These are phyloP conservation scores for Lactarius hatsudake DNA, from an alignment of 768 basidiomycete genomes.

Conservation along the genomic window DNA sequence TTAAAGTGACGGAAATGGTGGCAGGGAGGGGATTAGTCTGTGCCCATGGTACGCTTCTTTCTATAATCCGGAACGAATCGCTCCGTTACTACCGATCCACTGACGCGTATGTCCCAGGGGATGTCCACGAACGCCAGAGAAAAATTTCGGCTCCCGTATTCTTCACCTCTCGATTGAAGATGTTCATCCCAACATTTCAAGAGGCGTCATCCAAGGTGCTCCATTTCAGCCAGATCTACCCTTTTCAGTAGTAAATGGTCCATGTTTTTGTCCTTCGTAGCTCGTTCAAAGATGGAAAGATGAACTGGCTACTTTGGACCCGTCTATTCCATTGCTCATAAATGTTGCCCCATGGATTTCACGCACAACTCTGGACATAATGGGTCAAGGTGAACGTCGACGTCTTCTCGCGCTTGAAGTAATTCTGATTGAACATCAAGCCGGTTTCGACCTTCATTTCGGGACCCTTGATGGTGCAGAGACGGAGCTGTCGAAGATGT, in stretches of 20 bases:
- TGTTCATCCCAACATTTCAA: constrained; percentile 30
- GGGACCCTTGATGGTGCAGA: constrained; percentile 29
- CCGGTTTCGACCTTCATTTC: constrained; percentile 32
- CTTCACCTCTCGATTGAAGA: constrained; percentile 28
- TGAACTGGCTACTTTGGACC: constrained; percentile 14
- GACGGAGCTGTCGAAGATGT: constrained; percentile 28
- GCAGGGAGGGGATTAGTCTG: constrained; percentile 25
- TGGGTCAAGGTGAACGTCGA: constrained; percentile 29
- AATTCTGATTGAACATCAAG: constrained; percentile 15
- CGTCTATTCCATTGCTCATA: constrained; percentile 6
- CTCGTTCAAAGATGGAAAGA: constrained; percentile 32
- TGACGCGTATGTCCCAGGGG: constrained; percentile 12
- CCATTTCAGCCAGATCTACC: not conserved
- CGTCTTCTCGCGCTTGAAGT: not conserved
- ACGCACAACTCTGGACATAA: constrained; percentile 32
- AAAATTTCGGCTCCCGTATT: constrained; percentile 32
- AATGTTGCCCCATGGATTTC: constrained; percentile 29
- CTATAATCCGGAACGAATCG: not conserved
- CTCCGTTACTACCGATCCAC: not conserved
- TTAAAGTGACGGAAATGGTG: constrained; percentile 27
- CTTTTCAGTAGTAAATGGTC: not conserved
- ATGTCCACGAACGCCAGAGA: constrained; percentile 28
- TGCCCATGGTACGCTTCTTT: constrained; percentile 22
- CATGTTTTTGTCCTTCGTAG: constrained; percentile 6
- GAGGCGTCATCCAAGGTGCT: constrained; percentile 27